phyloP scores from a whole-genome alignment of 129 eudicot genomes.

The Helianthus annuus region DNA sequence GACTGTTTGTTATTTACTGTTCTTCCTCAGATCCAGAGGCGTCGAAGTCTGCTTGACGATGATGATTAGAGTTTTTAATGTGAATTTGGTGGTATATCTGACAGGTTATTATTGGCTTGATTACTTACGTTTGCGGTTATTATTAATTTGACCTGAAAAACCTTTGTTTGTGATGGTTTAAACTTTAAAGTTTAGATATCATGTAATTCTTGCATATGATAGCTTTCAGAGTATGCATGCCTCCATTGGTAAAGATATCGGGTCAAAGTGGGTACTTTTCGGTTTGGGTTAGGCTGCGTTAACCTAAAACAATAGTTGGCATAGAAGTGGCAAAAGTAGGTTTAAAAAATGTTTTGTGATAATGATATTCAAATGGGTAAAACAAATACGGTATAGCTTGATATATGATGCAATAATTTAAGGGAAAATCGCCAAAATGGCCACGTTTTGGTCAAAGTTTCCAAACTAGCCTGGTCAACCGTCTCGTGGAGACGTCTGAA shows the following conservation, averaged over 20 bases:
- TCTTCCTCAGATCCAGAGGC: constrained; percentile 70
- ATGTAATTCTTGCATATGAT: constrained; percentile 6
- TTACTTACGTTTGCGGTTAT: background rate
- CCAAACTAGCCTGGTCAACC: no score
- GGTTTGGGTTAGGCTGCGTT: no score
- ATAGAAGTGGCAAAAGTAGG: no score
- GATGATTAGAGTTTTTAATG: constrained; percentile 49
- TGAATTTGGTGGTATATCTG: background rate
- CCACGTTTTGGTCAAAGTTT: no score
- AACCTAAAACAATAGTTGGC: no score
- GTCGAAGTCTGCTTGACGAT: constrained; percentile 86
- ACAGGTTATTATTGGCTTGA: background rate
- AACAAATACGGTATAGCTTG: no score
- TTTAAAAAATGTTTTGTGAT: no score
- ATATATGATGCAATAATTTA: no score
- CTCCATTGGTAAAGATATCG: background rate
- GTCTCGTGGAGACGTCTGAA: no score
- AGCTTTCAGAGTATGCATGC: background rate
- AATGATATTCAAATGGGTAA: no score
- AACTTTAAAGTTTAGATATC: constrained; percentile 17
- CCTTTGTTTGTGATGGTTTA: background rate
- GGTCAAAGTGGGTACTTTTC: no score
- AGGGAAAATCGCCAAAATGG: no score
- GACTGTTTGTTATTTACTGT: constrained; percentile 2
- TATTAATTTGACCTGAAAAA: background rate